A percentile compares a stretch with the other conserved stretches of the same genome.
phyloP scores from a whole-genome alignment of 768 basidiomycete species.

The Pluteus cervinus region DNA sequence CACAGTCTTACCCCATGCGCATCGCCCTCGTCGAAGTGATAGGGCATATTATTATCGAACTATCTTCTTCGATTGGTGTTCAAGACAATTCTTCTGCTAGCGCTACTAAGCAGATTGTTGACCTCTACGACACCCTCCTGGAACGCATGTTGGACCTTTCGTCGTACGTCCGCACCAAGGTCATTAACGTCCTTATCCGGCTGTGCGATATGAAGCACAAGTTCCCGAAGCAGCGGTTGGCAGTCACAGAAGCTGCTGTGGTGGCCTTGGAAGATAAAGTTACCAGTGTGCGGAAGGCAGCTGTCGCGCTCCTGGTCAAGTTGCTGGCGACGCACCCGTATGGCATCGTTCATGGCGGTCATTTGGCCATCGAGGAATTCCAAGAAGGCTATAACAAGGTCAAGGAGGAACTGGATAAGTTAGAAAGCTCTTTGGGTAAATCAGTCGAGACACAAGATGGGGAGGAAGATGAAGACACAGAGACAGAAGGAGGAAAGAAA shows the following conservation, averaged over 20 bases:
- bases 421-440: conserved; percentile 66
- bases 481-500: conserved; percentile 12
- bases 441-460: conserved; percentile 42
- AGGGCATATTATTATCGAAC: conserved; percentile 77
- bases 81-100: conserved; percentile 41
- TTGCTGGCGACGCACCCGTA: conserved; percentile 88
- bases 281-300: conserved; percentile 79
- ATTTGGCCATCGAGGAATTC: conserved; percentile 67
- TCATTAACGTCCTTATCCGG: conserved; percentile 68
- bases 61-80: conserved; percentile 49
- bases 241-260: conserved; percentile 71
- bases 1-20: conserved; percentile 91
- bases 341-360: conserved; percentile 77
- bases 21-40: conserved; percentile 91
- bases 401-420: conserved; percentile 55
- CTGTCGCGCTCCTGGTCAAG: conserved; percentile 68
- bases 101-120: conserved; percentile 68
- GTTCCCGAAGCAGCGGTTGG: conserved; percentile 81
- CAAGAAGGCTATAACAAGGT: conserved; percentile 63
- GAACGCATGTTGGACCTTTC: conserved; percentile 86
- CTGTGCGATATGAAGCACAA: conserved; percentile 72
- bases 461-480: conserved; percentile 27
- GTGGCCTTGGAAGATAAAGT: conserved; percentile 86
- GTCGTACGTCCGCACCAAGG: conserved; percentile 88
- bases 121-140: conserved; percentile 76